A percentile compares a stretch with the other conserved stretches of the same genome.
Evolutionary conservation across 1,284 basidiomycete genomes (phyloP).

Genomic region (Coniferiporia weirii): DNA sequence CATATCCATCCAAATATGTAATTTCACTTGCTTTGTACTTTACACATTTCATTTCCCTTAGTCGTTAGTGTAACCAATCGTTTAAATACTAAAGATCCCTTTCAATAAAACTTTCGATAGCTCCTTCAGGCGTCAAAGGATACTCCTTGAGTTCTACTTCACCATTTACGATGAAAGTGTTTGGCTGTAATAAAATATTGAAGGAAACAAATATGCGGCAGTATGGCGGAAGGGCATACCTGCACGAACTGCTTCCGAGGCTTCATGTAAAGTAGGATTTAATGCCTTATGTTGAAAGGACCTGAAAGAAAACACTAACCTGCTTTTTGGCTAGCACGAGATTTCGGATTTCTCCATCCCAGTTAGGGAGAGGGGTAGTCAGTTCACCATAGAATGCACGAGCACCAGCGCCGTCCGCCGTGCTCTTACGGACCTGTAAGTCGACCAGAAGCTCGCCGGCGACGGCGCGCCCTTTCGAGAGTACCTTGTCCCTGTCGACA

Average conservation of each 20-base stretch:
- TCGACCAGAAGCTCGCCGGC: slow-evolving; percentile 71
- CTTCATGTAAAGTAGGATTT: slow-evolving; percentile 30
- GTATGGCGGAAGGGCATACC: slow-evolving; percentile 10
- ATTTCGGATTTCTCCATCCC: slow-evolving; percentile 72
- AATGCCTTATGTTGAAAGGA: slow-evolving; percentile 7
- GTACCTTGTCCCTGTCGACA: slow-evolving; percentile 63
- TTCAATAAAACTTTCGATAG: slow-evolving; percentile 78
- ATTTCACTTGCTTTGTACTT: not conserved
- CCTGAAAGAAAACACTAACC: slow-evolving; percentile 31
- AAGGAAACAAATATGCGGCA: not conserved
- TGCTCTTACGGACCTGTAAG: slow-evolving; percentile 78
- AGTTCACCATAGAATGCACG: slow-evolving; percentile 69
- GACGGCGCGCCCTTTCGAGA: slow-evolving; percentile 57
- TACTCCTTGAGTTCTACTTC: slow-evolving; percentile 76
- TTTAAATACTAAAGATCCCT: slow-evolving; percentile 42
- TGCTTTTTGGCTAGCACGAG: slow-evolving; percentile 75
- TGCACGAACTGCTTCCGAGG: slow-evolving; percentile 77
- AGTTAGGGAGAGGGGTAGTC: slow-evolving; percentile 64
- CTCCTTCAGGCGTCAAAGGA: slow-evolving; percentile 60
- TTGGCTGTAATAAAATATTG: slow-evolving; percentile 45
- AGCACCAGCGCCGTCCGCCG: slow-evolving; percentile 73
- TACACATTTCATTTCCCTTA: not conserved
- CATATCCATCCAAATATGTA: not conserved
- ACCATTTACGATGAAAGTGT: slow-evolving; percentile 59
- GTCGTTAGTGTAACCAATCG: not conserved